phyloP scores from a whole-genome alignment of 2,329 filamentous ascomycete species.

The Aureobasidium sp. region DNA sequence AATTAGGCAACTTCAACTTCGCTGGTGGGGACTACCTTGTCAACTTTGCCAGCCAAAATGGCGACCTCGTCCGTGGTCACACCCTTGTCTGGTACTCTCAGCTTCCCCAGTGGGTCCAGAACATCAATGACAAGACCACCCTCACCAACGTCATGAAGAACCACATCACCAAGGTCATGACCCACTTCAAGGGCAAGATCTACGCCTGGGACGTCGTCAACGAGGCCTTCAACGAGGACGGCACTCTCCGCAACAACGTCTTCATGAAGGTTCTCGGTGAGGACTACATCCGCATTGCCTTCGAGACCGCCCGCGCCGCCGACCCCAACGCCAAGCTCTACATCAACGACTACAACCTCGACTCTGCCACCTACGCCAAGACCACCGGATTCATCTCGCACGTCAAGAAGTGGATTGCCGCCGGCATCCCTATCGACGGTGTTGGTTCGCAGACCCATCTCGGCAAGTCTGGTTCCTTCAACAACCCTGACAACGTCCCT shows the following conservation, averaged over 20 bases:
- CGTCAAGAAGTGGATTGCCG: constrained; percentile 55
- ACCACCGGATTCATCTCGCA: constrained; percentile 44
- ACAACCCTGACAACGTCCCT: constrained; percentile 35
- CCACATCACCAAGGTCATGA: constrained; percentile 51
- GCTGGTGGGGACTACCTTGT: constrained; percentile 50
- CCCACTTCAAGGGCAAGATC: constrained; percentile 55
- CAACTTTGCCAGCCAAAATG: constrained; percentile 47
- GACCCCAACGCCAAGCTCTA: constrained; percentile 62
- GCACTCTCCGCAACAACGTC: constrained; percentile 58
- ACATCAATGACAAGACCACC: constrained; percentile 42
- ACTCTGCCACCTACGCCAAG: constrained; percentile 52
- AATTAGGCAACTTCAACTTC: constrained; percentile 45
- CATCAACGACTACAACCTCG: constrained; percentile 63
- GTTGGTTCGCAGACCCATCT: constrained; percentile 54
- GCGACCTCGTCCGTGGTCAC: constrained; percentile 55
- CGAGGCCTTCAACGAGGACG: constrained; percentile 30
- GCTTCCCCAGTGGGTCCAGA: constrained; percentile 47
- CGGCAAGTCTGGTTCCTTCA: constrained; percentile 19
- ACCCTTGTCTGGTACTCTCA: constrained; percentile 55
- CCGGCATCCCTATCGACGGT: constrained; percentile 56
- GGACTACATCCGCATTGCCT: constrained; percentile 61
- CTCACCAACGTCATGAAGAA: constrained; percentile 50
- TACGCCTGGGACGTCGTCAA: constrained; percentile 37
- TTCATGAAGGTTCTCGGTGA: constrained; percentile 62
- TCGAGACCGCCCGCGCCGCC: constrained; percentile 56